Conservation (phyloP, 345 rosid genomes). For the Eutrema yunnanense region DNA sequence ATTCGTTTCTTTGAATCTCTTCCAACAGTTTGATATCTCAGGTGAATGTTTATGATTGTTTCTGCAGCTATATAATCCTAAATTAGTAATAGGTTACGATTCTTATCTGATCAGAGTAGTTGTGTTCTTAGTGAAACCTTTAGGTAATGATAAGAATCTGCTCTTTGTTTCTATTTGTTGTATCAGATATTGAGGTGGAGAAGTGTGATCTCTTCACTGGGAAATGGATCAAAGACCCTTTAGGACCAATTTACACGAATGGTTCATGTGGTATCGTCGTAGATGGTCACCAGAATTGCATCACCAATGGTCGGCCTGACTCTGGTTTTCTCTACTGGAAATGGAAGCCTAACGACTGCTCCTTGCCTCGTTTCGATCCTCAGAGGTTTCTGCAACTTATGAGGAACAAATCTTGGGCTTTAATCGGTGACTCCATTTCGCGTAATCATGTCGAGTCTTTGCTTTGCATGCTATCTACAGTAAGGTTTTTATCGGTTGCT, state of each 20-base stretch:
- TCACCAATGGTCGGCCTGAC: constrained; percentile 87
- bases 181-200: constrained; percentile 36
- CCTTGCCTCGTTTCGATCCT: constrained; percentile 65
- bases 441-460: constrained; percentile 93
- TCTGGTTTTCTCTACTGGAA: constrained; percentile 75
- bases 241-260: constrained; percentile 42
- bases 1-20: neutral
- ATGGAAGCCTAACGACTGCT: constrained; percentile 77
- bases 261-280: constrained; percentile 28
- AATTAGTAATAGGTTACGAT: neutral
- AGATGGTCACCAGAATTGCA: constrained; percentile 81
- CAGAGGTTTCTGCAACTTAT: constrained; percentile 54
- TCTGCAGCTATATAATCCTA: neutral
- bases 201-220: constrained; percentile 77
- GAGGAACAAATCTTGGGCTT: constrained; percentile 78
- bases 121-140: neutral
- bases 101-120: neutral
- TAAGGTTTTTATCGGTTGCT: constrained; percentile 12
- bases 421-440: constrained; percentile 89
- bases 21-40: neutral
- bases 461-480: constrained; percentile 77
- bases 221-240: constrained; percentile 74
- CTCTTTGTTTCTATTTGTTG: neutral
- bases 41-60: neutral
- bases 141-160: neutral